Evolutionary conservation across 2,329 filamentous ascomycete species (phyloP).

Genomic region (Clonostachys solani): DNA sequence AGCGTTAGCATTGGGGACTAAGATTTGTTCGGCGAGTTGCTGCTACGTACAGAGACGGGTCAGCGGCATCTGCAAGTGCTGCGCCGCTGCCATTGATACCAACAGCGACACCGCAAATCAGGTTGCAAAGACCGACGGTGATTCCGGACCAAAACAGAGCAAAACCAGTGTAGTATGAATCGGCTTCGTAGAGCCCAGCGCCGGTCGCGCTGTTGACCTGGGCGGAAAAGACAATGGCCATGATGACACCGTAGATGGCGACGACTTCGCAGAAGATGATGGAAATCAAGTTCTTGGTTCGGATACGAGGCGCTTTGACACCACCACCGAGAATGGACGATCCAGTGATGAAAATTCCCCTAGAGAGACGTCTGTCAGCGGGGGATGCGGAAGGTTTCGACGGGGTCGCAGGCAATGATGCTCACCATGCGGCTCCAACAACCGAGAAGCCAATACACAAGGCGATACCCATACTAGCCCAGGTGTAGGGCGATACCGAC

Average conservation of each 20-base stretch:
- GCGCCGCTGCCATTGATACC: conserved; percentile 98
- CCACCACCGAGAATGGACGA: conserved; percentile 96
- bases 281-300: conserved; percentile 98
- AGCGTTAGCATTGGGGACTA: conserved; percentile 12
- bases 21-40: conserved; percentile 2
- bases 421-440: conserved; percentile 93
- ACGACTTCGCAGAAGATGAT: conserved; percentile 99
- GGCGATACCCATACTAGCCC: conserved; percentile 85
- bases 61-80: conserved; percentile 91
- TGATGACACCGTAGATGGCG: conserved; percentile 99
- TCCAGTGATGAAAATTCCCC: conserved; percentile 98
- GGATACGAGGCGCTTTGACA: conserved; percentile 93
- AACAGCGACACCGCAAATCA: conserved; percentile 93
- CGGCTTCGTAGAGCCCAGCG: conserved; percentile 64
- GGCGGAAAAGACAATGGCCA: conserved; percentile 96
- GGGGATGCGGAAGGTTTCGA: background rate
- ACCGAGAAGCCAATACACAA: conserved; percentile 96
- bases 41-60: conserved; percentile 72
- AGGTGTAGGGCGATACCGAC: conserved; percentile 88
- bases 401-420: conserved; percentile 3
- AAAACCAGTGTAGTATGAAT: conserved; percentile 90
- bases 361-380: conserved; percentile 26
- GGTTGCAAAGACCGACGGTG: conserved; percentile 91
- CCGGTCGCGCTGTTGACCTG: conserved; percentile 68
- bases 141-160: conserved; percentile 95